A percentile compares a stretch with the other conserved stretches of the same genome.
Conservation (phyloP, 2,329 filamentous ascomycete species). For the Raffaelea ambrosiae region DNA sequence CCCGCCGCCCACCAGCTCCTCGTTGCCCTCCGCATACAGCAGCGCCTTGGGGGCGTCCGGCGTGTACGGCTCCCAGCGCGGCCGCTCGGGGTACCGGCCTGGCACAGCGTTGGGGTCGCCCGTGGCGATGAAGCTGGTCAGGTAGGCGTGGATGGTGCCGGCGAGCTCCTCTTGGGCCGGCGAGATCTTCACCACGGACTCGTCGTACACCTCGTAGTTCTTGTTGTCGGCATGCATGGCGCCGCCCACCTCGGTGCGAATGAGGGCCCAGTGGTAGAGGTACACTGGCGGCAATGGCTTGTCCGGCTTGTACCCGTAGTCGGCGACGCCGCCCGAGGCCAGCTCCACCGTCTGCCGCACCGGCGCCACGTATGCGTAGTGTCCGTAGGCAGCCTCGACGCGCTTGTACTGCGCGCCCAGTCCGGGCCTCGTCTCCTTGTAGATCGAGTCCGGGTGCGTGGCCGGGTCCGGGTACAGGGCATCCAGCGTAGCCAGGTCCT, state of each 20-base stretch:
- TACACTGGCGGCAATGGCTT: conserved; percentile 33
- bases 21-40: conserved; percentile 35
- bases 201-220: conserved; percentile 35
- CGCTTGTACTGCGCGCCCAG: conserved; percentile 39
- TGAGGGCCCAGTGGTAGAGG: conserved; percentile 45
- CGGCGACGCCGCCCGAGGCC: neutral
- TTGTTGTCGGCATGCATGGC: conserved; percentile 41
- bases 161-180: conserved; percentile 31
- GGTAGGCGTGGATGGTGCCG: conserved; percentile 34
- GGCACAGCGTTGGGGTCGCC: conserved; percentile 21
- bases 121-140: conserved; percentile 37
- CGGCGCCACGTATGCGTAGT: conserved; percentile 44
- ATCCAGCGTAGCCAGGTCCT: conserved; percentile 25
- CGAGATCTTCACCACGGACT: conserved; percentile 24
- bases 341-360: conserved; percentile 38
- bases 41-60: conserved; percentile 20
- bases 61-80: conserved; percentile 1
- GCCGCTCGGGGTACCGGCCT: neutral
- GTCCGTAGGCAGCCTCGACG: conserved; percentile 43
- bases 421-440: conserved; percentile 25
- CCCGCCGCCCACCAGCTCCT: conserved; percentile 36
- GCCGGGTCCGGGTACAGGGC: conserved; percentile 31
- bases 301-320: too few relatives aligned
- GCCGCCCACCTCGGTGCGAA: conserved; percentile 31
- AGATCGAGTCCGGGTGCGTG: conserved; percentile 21